Conservation (phyloP, 129 eudicot species). For the Logfia minima region DNA sequence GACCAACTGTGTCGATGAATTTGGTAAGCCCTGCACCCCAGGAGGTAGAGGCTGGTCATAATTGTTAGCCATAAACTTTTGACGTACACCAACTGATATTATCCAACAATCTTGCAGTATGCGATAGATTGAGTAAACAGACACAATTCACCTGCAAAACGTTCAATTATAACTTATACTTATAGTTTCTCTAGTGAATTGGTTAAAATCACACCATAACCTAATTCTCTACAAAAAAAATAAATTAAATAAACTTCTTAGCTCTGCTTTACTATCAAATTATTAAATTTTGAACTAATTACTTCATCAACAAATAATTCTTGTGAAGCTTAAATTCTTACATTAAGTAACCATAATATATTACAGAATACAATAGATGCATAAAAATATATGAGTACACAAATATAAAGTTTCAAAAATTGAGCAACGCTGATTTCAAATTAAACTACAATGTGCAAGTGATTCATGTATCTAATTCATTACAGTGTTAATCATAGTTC, state of each 20-base stretch:
- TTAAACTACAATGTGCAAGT: constrained; percentile 9
- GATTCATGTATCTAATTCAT: constrained; percentile 3
- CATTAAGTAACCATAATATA: neutral
- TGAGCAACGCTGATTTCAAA: neutral
- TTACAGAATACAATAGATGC: constrained; percentile 3
- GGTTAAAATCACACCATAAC: neutral
- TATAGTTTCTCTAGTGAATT: neutral
- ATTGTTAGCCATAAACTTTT: constrained; percentile 50
- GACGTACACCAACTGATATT: neutral
- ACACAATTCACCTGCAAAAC: constrained; percentile 23
- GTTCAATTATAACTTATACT: neutral
- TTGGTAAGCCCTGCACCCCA: constrained; percentile 52
- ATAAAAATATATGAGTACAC: neutral
- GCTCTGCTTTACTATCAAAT: neutral
- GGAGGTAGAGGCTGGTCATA: constrained; percentile 73
- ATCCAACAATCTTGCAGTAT: neutral
- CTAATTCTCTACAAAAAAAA: neutral
- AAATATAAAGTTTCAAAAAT: neutral
- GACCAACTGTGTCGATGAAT: constrained; percentile 30
- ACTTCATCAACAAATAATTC: neutral
- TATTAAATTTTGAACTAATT: too few relatives aligned
- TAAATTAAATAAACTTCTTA: too few relatives aligned
- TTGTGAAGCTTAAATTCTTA: neutral
- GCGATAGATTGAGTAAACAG: neutral
- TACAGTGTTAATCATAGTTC: constrained; percentile 6